Conservation (phyloP, 805 yeast species). For the Myxozyma geophila region DNA sequence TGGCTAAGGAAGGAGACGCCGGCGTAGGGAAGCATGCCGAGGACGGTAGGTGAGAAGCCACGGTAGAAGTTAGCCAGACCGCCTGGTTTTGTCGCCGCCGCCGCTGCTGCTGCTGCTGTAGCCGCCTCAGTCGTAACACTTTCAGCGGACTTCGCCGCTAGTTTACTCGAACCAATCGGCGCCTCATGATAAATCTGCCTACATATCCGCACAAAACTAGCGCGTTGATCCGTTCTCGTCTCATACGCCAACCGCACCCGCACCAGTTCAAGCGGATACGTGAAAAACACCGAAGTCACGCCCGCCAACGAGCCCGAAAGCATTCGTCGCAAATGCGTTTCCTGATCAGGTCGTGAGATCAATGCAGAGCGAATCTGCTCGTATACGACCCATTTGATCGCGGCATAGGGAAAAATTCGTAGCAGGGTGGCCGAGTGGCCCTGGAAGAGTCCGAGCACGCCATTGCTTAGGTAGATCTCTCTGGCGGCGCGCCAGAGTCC, state of each 20-base stretch:
- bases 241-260: slow-evolving; percentile 92
- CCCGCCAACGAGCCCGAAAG: slow-evolving; percentile 88
- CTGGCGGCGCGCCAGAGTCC: slow-evolving; percentile 78
- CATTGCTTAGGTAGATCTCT: slow-evolving; percentile 70
- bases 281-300: slow-evolving; percentile 78
- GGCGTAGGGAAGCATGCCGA: slow-evolving; percentile 97
- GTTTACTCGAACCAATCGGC: too few species aligned
- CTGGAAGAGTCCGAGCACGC: slow-evolving; percentile 80
- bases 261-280: slow-evolving; percentile 89
- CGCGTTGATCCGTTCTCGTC: slow-evolving; percentile 51
- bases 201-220: slow-evolving; percentile 25
- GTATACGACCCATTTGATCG: slow-evolving; percentile 93
- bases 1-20: slow-evolving; percentile 97
- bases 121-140: background rate
- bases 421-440: slow-evolving; percentile 94
- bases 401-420: slow-evolving; percentile 95
- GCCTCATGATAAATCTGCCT: slow-evolving; percentile 22
- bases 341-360: slow-evolving; percentile 75
- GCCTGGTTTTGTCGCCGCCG: slow-evolving; percentile 12
- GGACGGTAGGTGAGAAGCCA: slow-evolving; percentile 90
- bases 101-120: background rate
- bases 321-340: slow-evolving; percentile 79
- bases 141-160: background rate
- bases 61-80: slow-evolving; percentile 77
- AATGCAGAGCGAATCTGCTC: slow-evolving; percentile 84